A percentile compares a stretch with the other conserved stretches of the same genome.
phyloP scores from a whole-genome alignment of 129 eudicot species.

The sunflower (Helianthus annuus) region DNA sequence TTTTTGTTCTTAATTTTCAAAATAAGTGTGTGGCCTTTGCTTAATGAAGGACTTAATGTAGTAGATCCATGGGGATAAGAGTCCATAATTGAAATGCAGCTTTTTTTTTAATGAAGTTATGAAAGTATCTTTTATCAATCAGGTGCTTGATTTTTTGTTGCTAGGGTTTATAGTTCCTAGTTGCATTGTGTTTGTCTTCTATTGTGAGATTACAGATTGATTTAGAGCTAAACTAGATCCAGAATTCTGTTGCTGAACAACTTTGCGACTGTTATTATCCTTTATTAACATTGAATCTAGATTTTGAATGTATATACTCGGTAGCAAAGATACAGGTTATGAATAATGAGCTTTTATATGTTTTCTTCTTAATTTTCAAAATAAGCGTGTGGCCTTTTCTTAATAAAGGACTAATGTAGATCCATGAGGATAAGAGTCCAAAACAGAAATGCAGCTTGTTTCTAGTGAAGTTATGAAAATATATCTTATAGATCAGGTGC shows the following conservation, averaged over 20 bases:
- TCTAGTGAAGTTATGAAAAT: not conserved
- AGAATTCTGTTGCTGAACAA: not conserved
- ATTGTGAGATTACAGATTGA: constrained; percentile 10
- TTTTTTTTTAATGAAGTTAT: not conserved
- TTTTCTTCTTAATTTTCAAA: not conserved
- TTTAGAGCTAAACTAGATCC: constrained; percentile 11
- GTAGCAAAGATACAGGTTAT: not conserved
- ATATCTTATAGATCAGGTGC: too few relatives aligned
- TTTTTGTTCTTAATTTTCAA: too few relatives aligned
- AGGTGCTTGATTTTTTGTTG: too few relatives aligned
- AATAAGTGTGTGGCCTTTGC: not conserved
- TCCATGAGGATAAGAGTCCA: not conserved
- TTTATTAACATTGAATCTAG: not conserved
- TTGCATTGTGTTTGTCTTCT: constrained; percentile 5
- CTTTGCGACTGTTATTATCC: not conserved
- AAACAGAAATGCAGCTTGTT: constrained; percentile 1
- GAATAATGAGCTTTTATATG: not conserved
- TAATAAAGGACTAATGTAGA: constrained; percentile 3
- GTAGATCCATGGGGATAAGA: not conserved
- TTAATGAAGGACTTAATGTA: not conserved
- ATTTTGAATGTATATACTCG: not conserved
- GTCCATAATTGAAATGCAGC: not conserved
- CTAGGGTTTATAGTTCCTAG: not conserved
- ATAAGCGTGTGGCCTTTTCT: not conserved
- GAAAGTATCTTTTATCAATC: not conserved